Base-by-base conservation (phyloP, 768 basidiomycete species). In the Amanita pallidorosea region DNA sequence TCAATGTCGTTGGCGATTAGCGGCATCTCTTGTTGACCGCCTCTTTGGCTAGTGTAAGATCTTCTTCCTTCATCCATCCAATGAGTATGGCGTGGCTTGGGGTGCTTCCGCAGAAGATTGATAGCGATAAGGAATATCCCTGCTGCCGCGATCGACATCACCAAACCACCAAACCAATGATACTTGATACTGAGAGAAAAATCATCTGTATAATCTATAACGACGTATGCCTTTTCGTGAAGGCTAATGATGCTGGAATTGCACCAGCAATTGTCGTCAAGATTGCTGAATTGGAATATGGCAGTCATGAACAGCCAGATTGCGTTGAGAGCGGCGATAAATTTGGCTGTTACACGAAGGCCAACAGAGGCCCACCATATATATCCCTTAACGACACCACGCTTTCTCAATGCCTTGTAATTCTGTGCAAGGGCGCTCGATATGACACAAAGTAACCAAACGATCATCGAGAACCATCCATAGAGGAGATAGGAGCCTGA, bases 181-280 rank as follows among this genome's bases (percentile, higher is more conserved):
- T 7, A 4, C 33, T 47, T 47, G 9, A 36, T 47, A 13, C 18
- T 13, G 11, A 23, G 3, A 7, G 22, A 20, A n/a, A 35, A 5
- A 7, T 17, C 8, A 0, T 15, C n/a, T 5, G 37, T 22, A 20
- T 20, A 41, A 1, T 17, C 9, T 23, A 69, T 56, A 20, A 69
- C 56, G 6, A 56, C 50, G 43, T 59, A 69, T 5, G 47, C 56
- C 1, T 47, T 31, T n/a, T 47, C 37, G 2, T 58, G 58, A 12
- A 57, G 55, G 27, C 56, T 48, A 9, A 61, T 51, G 3, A 60
- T 56, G n/a, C 57, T 59, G 27, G 58, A 56, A 44, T 63, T 61
- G 49, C 61, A 63, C 52, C 57, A 65, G 42, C 61, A 64, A n/a
- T 57, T 47, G 31, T 61, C 51, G 49, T 54, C 62, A 40, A 62